Evolutionary conservation across 2,329 filamentous ascomycete genomes (phyloP).

Genomic region (Arthrocladium fulminans): DNA sequence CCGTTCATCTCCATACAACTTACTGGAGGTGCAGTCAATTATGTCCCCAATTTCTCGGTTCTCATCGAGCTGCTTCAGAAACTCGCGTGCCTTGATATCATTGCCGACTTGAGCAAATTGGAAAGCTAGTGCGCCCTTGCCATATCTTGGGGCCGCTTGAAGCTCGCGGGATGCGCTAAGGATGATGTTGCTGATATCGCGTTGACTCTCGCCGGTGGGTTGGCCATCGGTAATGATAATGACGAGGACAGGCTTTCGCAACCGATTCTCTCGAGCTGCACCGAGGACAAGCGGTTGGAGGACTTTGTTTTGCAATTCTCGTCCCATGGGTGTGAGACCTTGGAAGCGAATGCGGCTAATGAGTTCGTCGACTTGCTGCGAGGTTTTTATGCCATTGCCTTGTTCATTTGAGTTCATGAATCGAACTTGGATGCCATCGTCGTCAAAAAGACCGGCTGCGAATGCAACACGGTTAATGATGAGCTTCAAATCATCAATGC

Average conservation of each 20-base stretch:
- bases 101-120: slow-evolving; percentile 63
- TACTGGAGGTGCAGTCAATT: slow-evolving; percentile 62
- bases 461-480: slow-evolving; percentile 56
- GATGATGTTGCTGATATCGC: slow-evolving; percentile 50
- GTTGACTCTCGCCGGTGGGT: slow-evolving; percentile 53
- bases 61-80: slow-evolving; percentile 55
- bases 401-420: slow-evolving; percentile 57
- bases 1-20: slow-evolving; percentile 25
- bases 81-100: slow-evolving; percentile 55
- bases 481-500: slow-evolving; percentile 57
- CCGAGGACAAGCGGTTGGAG: slow-evolving; percentile 51
- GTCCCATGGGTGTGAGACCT: slow-evolving; percentile 59
- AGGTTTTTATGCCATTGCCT: slow-evolving; percentile 48
- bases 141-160: slow-evolving; percentile 41
- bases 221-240: slow-evolving; percentile 60
- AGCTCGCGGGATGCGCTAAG: slow-evolving; percentile 46
- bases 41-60: slow-evolving; percentile 53
- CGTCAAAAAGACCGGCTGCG: slow-evolving; percentile 59
- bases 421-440: slow-evolving; percentile 58
- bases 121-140: slow-evolving; percentile 53
- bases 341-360: slow-evolving; percentile 53
- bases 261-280: slow-evolving; percentile 43
- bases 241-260: slow-evolving; percentile 56
- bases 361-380: slow-evolving; percentile 50
- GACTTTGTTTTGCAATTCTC: slow-evolving; percentile 53